These are phyloP conservation scores for Malassezia arunalokei DNA, from an alignment of 1,284 basidiomycete genomes.

Conservation along the genomic window DNA sequence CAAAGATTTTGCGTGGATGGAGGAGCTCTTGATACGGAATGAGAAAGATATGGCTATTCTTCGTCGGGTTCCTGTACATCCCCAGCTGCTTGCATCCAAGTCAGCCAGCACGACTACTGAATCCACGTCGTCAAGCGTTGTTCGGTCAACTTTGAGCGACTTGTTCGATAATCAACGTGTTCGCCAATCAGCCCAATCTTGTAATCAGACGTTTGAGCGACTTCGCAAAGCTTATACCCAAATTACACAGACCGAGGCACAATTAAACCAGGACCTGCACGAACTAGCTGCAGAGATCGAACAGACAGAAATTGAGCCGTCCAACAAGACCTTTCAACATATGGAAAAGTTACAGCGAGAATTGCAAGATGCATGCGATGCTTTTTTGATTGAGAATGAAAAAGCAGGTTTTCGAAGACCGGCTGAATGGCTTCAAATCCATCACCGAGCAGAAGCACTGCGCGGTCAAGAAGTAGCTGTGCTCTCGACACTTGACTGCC, in stretches of 20 bases:
- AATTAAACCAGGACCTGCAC: slow-evolving; percentile 24
- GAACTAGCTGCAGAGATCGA: slow-evolving; percentile 27
- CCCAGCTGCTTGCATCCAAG: slow-evolving; percentile 17
- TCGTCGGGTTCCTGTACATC: slow-evolving; percentile 30
- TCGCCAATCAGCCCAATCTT: slow-evolving; percentile 30
- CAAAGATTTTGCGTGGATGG: slow-evolving; percentile 33
- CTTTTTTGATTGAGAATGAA: not conserved
- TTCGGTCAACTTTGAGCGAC: slow-evolving; percentile 27
- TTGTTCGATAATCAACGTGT: slow-evolving; percentile 32
- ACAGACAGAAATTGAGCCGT: slow-evolving; percentile 22
- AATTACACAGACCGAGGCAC: slow-evolving; percentile 18
- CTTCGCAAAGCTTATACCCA: slow-evolving; percentile 21
- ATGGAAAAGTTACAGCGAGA: not conserved
- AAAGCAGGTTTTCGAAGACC: not conserved
- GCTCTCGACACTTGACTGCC: slow-evolving; percentile 24
- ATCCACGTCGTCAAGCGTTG: not conserved
- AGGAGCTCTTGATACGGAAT: slow-evolving; percentile 30
- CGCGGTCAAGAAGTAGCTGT: slow-evolving; percentile 29
- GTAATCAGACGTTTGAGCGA: slow-evolving; percentile 21
- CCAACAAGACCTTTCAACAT: slow-evolving; percentile 21
- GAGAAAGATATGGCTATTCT: slow-evolving; percentile 33
- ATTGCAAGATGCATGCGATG: not conserved
- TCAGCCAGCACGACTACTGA: not conserved
- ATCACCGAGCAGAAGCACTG: slow-evolving; percentile 1
- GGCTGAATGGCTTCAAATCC: not conserved